phyloP scores from a whole-genome alignment of 345 rosid genomes.

The Limnanthes douglasii region DNA sequence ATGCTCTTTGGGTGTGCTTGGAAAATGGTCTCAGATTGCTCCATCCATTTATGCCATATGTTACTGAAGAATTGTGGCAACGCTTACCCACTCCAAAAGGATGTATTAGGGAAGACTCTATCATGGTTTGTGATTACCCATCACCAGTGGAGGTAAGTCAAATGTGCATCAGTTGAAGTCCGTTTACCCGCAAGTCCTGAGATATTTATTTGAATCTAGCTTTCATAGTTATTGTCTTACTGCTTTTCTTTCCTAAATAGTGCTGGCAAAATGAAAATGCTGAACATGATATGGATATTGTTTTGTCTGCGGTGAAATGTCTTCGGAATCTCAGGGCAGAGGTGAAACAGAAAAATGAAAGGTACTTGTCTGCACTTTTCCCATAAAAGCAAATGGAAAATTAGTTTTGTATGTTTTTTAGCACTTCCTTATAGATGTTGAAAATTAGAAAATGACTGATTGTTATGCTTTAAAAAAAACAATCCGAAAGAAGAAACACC shows the following conservation, averaged over 20 bases:
- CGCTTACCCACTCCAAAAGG: conserved; percentile 48
- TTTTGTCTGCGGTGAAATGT: conserved; percentile 52
- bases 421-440: no score
- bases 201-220: neutral
- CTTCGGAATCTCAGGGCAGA: conserved; percentile 65
- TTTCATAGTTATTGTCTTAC: conserved; percentile 1
- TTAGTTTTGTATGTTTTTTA: neutral
- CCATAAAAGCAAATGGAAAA: neutral
- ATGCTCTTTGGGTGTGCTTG: conserved; percentile 65
- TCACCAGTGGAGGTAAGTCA: conserved; percentile 41
- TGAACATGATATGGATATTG: conserved; percentile 68
- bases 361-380: conserved; percentile 18
- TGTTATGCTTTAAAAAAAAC: no score
- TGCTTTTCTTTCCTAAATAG: conserved; percentile 14
- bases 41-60: conserved; percentile 95
- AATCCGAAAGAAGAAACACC: no score
- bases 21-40: conserved; percentile 84
- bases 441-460: no score
- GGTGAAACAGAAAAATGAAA: conserved; percentile 66
- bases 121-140: conserved; percentile 73
- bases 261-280: conserved; percentile 49
- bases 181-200: no score
- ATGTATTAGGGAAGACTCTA: conserved; percentile 41
- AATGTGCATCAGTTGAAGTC: no score
- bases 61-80: conserved; percentile 95